Base-by-base conservation (phyloP, 2,329 filamentous ascomycete genomes). In the Pestalotiopsis sp. region DNA sequence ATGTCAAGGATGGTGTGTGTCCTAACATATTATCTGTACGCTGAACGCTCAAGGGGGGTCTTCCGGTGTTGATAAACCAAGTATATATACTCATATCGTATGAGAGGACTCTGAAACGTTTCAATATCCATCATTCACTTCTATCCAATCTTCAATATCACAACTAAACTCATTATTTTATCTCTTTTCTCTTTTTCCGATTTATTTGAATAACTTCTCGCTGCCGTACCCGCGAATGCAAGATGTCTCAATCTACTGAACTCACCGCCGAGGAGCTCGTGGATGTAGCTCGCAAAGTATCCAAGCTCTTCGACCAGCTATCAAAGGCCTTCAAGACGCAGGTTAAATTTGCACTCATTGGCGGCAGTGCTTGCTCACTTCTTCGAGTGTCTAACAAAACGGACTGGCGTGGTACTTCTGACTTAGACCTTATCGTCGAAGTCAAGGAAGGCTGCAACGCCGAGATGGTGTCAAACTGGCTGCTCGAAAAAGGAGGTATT, bases 181-280 rank as follows among this genome's bases (percentile, higher is more conserved):
- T n/a, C 58, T 20, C 27, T 38, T 61, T 61, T 38, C 13, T 25
- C 20, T 20, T 31, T 25, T 36, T n/a, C 58, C 25, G 25, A 25
- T 25, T 25, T 25, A 25, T 25, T 27, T 61, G 11, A 38, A 61
- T n/a, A 25, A 25, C 23, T 61, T 61, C 25, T 61, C 25, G 23
- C 58, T 31, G 58, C 58, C 23, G 58, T 61, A 38, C 58, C 58
- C 27, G 27, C 23, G 20, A 27, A 5, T 25, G 7, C 58, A 61
- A 61, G 7, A 61, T 61, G 58, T n/a, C 58, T 61, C 58, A 38
- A 61, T 61, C 58, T 27, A n/a, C 25, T 61, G n/a, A 61, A 31
- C 27, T 61, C 20, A 61, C 58, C 11, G 17, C 58, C 58, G 58
- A 61, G 31, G 58, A 61, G 58, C 58, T 61, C 58, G 31, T 61